A percentile compares a stretch with the other conserved stretches of the same genome.
phyloP scores from a whole-genome alignment of 306 rosid genomes.

The Prunus padus region DNA sequence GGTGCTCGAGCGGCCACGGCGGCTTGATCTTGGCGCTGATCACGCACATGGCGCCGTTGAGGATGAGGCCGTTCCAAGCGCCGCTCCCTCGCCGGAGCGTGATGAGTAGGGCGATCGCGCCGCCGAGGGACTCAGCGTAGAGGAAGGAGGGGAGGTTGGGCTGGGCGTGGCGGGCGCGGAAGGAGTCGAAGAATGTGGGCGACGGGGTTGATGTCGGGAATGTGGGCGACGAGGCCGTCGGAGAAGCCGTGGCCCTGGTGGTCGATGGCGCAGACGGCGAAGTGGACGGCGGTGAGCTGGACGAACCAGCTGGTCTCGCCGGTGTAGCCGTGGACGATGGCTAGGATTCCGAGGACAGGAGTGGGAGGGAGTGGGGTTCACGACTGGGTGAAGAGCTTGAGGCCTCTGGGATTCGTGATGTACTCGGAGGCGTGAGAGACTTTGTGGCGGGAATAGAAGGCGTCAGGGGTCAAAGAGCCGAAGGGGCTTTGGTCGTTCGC shows the following conservation, averaged over 20 bases:
- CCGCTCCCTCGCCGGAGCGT: constrained; percentile 45
- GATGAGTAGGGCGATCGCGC: constrained; percentile 78
- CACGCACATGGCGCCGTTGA: constrained; percentile 98
- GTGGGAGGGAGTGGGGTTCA: constrained; percentile 82
- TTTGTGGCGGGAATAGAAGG: constrained; percentile 76
- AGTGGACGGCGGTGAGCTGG: constrained; percentile 80
- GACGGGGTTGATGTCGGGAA: constrained; percentile 86
- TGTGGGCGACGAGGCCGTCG: constrained; percentile 79
- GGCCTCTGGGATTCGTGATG: constrained; percentile 67
- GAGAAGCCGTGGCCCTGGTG: constrained; percentile 99
- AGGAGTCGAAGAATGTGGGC: constrained; percentile 75
- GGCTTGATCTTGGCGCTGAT: constrained; percentile 92
- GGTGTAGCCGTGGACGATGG: constrained; percentile 87
- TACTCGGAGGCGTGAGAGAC: constrained; percentile 70
- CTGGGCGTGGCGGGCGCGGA: constrained; percentile 55
- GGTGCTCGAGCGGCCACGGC: constrained; percentile 93
- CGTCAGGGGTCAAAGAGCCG: constrained; percentile 60
- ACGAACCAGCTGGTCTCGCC: constrained; percentile 97
- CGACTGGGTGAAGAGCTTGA: constrained; percentile 87
- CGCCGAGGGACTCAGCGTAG: constrained; percentile 93
- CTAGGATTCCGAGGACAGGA: constrained; percentile 46
- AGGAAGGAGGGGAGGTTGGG: constrained; percentile 61
- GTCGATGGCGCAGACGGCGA: constrained; percentile 87
- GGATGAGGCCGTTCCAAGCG: constrained; percentile 67
- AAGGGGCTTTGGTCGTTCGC: constrained; percentile 80